A percentile compares a stretch with the other conserved stretches of the same genome.
Conservation (phyloP, 805 yeast genomes). For the Candida railenensis region DNA sequence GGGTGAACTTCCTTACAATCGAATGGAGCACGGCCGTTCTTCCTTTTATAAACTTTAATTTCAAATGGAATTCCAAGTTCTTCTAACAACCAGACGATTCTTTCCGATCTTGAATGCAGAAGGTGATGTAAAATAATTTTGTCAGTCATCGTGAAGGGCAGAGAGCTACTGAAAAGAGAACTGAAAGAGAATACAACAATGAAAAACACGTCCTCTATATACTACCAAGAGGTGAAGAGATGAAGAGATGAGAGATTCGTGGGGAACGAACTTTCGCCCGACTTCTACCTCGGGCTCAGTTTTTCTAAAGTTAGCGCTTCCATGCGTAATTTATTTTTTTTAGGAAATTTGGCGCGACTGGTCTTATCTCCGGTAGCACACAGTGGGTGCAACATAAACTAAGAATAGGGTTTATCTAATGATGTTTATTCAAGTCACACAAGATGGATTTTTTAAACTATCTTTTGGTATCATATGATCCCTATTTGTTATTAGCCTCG, state of each 20-base stretch:
- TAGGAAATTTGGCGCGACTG: not conserved
- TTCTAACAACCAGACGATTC: conserved; percentile 39
- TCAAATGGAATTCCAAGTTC: conserved; percentile 32
- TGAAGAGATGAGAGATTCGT: no score
- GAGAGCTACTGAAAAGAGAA: not conserved
- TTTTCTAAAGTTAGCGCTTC: no score
- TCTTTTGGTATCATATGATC: conserved; percentile 6
- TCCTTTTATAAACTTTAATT: conserved; percentile 27
- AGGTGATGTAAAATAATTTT: conserved; percentile 16
- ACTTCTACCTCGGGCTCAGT: no score
- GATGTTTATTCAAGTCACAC: no score
- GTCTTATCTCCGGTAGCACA: not conserved
- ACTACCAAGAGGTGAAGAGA: no score
- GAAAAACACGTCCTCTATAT: not conserved
- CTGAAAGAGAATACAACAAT: not conserved
- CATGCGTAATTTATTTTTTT: no score
- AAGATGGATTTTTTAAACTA: no score
- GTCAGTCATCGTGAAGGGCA: not conserved
- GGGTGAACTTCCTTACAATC: conserved; percentile 33
- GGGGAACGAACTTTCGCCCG: no score
- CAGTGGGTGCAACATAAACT: no score
- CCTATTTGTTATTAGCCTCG: conserved; percentile 14
- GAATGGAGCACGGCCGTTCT: conserved; percentile 28
- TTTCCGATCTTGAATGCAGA: conserved; percentile 32
- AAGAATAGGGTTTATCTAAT: no score